Percentiles rank a stretch among this genome's conserved stretches.
Conservation (phyloP, 108 stramenopile species). For the Nitzschia inconspicua region DNA sequence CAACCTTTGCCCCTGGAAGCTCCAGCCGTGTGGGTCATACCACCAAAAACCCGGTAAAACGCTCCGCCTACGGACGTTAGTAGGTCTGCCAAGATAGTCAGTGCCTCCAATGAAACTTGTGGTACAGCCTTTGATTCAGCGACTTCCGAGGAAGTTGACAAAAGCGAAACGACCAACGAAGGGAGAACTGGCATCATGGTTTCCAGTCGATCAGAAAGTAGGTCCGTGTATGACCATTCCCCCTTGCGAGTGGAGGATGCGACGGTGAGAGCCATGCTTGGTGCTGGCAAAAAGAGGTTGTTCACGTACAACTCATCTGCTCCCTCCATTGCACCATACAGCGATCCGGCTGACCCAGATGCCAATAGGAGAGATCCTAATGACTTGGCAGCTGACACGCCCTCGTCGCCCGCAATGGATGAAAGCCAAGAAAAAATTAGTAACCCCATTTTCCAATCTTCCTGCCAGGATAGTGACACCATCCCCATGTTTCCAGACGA, state of each 20-base stretch:
- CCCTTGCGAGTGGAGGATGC: constrained; percentile 21
- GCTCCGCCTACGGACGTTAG: constrained; percentile 39
- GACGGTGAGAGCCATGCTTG: constrained; percentile 45
- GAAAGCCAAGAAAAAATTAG: constrained; percentile 75
- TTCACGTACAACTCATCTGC: constrained; percentile 4
- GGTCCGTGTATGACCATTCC: constrained; percentile 56
- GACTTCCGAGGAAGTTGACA: constrained; percentile 34
- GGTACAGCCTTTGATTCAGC: not conserved
- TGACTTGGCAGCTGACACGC: constrained; percentile 49
- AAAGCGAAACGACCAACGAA: constrained; percentile 57
- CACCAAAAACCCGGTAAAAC: constrained; percentile 50
- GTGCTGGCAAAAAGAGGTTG: constrained; percentile 46
- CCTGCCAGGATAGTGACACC: constrained; percentile 50
- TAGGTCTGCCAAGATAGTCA: constrained; percentile 29
- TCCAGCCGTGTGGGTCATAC: constrained; percentile 24
- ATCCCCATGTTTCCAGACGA: not conserved
- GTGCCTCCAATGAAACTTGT: not conserved
- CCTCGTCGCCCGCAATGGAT: constrained; percentile 70
- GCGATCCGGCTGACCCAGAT: constrained; percentile 67
- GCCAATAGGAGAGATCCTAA: constrained; percentile 64
- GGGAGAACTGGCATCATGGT: constrained; percentile 76
- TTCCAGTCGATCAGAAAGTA: constrained; percentile 61
- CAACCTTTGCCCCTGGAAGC: not conserved
- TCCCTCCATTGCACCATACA: constrained; percentile 27
- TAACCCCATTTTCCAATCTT: constrained; percentile 71